Base-by-base conservation (phyloP, 768 basidiomycete species). In the Tubosaeta brunneosetosa region DNA sequence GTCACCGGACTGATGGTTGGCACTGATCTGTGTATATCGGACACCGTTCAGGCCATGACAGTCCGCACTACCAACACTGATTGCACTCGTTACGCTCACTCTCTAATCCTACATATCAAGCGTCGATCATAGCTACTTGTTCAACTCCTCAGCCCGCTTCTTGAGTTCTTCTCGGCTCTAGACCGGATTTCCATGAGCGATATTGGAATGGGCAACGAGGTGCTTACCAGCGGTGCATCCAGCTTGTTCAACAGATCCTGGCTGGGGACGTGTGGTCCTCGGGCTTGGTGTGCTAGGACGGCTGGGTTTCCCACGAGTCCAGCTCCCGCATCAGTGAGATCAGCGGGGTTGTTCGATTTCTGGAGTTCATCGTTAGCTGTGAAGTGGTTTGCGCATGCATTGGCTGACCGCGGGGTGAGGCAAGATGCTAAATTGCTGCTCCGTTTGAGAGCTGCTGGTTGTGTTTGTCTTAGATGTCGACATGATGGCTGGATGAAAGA, bases 381-480 rank as follows among this genome's bases (percentile, higher is more conserved):
- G 10, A 2, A 22, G 34, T 26, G 14, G 6, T 17, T 29, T 37
- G 50, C 14, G 26, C 6, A 14, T 55, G 42, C 29, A 3, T 8
- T 19, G 9, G 61, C 77, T 44, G 59, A 83, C 82, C 58, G 83
- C 83, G 45, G 83, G 84, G 62, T 85, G 82, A 19, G 84, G 84
- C 51, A 77, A 73, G 60, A 80, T 85, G 44, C 67, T 68, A 66
- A 77, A 84, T 1, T 58, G 61, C 45, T 71, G 76, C 59, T 81
- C 77, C 7, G 53, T 49, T 46, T 53, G 53, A 41, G 50, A 32
- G 11, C 32, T 16, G 13, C 19, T 16, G 31, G 43, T 11, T 14
- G 40, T 29, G 27, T 46, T 50, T 19, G 58, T 53, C 26, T 58
- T 29, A 4, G 63, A 22, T 22, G 22, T 3, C 22, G 22, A 55